These are phyloP conservation scores for Protomyces inouyei DNA, from an alignment of 1,139 yeast species.

Conservation along the genomic window DNA sequence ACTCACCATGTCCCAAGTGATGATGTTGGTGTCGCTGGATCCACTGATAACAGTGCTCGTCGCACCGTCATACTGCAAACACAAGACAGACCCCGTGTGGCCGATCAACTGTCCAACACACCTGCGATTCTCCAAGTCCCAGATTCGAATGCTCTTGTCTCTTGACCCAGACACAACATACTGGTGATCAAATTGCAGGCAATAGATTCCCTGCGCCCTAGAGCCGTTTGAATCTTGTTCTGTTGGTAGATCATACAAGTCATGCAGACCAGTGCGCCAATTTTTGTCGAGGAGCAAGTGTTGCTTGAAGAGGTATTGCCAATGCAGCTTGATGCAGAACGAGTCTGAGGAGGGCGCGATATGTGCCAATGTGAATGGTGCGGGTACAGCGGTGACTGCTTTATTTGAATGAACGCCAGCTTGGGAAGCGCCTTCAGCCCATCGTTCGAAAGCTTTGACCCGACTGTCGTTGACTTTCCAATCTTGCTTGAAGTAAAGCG, in stretches of 20 bases:
- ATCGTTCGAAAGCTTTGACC: conserved; percentile 21
- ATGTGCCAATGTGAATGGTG: conserved; percentile 6
- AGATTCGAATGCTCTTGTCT: conserved; percentile 26
- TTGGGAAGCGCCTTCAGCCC: conserved; percentile 13
- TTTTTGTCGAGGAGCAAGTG: conserved; percentile 26
- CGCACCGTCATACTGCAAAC: conserved; percentile 28
- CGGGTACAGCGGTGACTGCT: neutral
- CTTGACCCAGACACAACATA: conserved; percentile 33
- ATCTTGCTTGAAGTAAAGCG: conserved; percentile 26
- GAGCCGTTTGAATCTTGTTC: conserved; percentile 8
- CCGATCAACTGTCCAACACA: conserved; percentile 25
- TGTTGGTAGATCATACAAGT: conserved; percentile 20
- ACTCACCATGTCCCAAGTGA: conserved; percentile 51
- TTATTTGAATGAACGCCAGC: neutral
- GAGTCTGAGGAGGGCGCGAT: conserved; percentile 19
- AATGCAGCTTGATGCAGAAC: conserved; percentile 18
- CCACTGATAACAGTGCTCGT: conserved; percentile 34
- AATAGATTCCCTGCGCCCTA: conserved; percentile 28
- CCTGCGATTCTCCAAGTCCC: conserved; percentile 28
- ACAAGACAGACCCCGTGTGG: conserved; percentile 29
- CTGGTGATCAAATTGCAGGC: conserved; percentile 31
- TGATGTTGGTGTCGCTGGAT: conserved; percentile 38
- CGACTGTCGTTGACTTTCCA: conserved; percentile 26
- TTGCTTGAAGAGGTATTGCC: conserved; percentile 29
- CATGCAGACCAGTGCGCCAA: conserved; percentile 29